These are phyloP conservation scores for Pezizomycotina sp. DNA, from an alignment of 2,329 filamentous ascomycete genomes.

Conservation along the genomic window DNA sequence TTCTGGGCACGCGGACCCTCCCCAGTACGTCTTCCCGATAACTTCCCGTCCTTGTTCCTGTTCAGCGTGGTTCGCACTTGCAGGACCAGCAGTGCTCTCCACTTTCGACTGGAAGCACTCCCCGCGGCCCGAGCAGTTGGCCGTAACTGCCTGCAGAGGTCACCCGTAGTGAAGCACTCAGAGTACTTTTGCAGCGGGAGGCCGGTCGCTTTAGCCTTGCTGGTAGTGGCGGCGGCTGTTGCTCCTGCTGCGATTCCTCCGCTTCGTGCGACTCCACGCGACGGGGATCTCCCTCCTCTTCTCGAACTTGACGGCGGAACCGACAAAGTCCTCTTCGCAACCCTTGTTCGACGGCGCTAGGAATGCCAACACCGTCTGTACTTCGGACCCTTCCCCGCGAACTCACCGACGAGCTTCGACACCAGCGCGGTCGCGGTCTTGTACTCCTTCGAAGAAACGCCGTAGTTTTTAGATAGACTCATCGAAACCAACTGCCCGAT, in stretches of 20 bases:
- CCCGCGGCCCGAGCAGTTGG: slow-evolving; percentile 70
- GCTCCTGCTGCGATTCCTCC: slow-evolving; percentile 21
- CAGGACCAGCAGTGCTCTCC: slow-evolving; percentile 57
- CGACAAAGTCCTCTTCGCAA: no score
- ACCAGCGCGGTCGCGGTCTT: slow-evolving; percentile 12
- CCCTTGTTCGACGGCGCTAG: background rate
- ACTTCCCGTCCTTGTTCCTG: slow-evolving; percentile 33
- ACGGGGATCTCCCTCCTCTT: slow-evolving; percentile 14
- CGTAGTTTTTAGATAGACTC: slow-evolving; percentile 17
- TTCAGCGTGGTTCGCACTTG: slow-evolving; percentile 44
- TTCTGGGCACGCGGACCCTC: slow-evolving; percentile 76
- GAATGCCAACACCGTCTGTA: background rate
- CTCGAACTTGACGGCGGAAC: slow-evolving; percentile 11
- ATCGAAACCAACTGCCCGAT: slow-evolving; percentile 18
- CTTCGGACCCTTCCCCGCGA: slow-evolving; percentile 6
- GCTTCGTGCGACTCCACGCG: slow-evolving; percentile 1
- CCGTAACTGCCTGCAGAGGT: slow-evolving; percentile 54
- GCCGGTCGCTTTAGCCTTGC: slow-evolving; percentile 26
- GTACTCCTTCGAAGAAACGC: slow-evolving; percentile 16
- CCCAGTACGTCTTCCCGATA: slow-evolving; percentile 62
- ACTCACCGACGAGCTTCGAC: slow-evolving; percentile 7
- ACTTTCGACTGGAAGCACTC: slow-evolving; percentile 48
- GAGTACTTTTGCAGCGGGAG: slow-evolving; percentile 45
- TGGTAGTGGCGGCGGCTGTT: slow-evolving; percentile 29
- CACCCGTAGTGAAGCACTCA: slow-evolving; percentile 55